These are phyloP conservation scores for Pythium utonaiense DNA, from an alignment of 352 stramenopile species.

Conservation along the genomic window DNA sequence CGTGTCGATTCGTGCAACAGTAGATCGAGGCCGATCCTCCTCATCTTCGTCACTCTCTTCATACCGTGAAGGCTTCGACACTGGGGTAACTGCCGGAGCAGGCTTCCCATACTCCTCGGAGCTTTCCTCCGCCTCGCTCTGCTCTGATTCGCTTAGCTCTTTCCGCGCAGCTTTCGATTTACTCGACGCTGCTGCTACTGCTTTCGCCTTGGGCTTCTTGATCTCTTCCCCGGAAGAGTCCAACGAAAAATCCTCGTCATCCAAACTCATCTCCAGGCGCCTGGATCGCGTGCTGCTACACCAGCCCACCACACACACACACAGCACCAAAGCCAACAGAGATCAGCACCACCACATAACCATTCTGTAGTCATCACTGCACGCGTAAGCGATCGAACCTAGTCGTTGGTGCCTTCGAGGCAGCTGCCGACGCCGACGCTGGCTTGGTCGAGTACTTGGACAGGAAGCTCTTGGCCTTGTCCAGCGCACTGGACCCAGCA, in stretches of 20 bases:
- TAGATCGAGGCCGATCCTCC: neutral
- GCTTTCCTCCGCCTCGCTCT: conserved; percentile 2
- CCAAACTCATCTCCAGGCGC: conserved; percentile 44
- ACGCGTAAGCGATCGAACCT: too few species aligned
- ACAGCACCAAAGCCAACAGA: too few species aligned
- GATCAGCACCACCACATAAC: neutral
- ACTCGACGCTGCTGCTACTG: neutral
- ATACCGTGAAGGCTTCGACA: neutral
- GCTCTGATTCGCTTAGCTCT: conserved; percentile 6
- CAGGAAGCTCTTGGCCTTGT: conserved; percentile 70
- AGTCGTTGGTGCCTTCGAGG: too few species aligned
- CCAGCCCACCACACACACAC: neutral
- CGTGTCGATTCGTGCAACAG: neutral
- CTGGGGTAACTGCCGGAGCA: neutral
- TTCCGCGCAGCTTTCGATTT: neutral
- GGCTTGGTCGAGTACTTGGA: conserved; percentile 63
- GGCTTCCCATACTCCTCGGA: neutral
- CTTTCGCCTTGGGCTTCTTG: conserved; percentile 4
- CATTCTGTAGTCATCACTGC: too few species aligned
- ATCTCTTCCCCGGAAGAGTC: conserved; percentile 29
- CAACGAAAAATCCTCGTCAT: conserved; percentile 49
- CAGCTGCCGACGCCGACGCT: conserved; percentile 12
- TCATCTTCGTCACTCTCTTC: neutral
- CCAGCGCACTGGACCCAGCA: conserved; percentile 34
- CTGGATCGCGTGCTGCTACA: conserved; percentile 2